Percentiles rank a stretch among this genome's conserved stretches.
These are phyloP conservation scores for Mrakia frigida DNA, from an alignment of 768 basidiomycete species.

Conservation along the genomic window DNA sequence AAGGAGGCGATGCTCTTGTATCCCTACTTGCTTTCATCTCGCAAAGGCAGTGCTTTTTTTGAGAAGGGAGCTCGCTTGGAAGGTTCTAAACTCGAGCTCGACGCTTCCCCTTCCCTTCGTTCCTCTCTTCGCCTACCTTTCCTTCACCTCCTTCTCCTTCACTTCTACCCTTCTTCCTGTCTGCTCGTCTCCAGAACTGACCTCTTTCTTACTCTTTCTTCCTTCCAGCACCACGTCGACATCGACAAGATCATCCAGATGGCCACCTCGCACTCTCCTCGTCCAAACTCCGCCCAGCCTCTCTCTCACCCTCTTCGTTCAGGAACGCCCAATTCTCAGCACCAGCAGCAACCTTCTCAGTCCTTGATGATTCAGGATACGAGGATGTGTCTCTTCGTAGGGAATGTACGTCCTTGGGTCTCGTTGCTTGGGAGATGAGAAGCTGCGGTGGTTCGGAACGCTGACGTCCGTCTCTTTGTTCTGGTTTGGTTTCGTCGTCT, in stretches of 20 bases:
- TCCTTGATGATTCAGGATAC: constrained; percentile 55
- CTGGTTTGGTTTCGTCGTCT: background rate
- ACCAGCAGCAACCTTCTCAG: constrained; percentile 1
- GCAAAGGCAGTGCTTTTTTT: background rate
- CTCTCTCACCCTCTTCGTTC: constrained; percentile 40
- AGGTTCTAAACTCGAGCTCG: background rate
- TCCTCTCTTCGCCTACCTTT: too few species aligned
- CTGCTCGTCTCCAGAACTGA: constrained; percentile 5
- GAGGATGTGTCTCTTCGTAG: constrained; percentile 90
- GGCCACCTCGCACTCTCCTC: constrained; percentile 66
- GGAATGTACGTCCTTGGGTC: constrained; percentile 63
- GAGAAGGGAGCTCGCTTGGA: background rate
- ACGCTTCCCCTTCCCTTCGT: background rate
- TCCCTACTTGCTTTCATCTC: too few species aligned
- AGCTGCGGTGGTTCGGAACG: too few species aligned
- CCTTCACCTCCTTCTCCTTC: too few species aligned
- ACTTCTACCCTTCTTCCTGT: background rate
- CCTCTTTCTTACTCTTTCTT: background rate
- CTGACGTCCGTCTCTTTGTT: constrained; percentile 13
- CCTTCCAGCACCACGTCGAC: constrained; percentile 45
- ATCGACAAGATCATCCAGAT: constrained; percentile 88
- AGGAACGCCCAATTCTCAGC: constrained; percentile 31
- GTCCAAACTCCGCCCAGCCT: constrained; percentile 6
- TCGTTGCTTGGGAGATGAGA: too few species aligned
- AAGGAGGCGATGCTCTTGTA: background rate